A percentile compares a stretch with the other conserved stretches of the same genome.
Evolutionary conservation across 164 flowering plant genomes (phyloP).

Genomic region (Cinnamomum micranthum): DNA sequence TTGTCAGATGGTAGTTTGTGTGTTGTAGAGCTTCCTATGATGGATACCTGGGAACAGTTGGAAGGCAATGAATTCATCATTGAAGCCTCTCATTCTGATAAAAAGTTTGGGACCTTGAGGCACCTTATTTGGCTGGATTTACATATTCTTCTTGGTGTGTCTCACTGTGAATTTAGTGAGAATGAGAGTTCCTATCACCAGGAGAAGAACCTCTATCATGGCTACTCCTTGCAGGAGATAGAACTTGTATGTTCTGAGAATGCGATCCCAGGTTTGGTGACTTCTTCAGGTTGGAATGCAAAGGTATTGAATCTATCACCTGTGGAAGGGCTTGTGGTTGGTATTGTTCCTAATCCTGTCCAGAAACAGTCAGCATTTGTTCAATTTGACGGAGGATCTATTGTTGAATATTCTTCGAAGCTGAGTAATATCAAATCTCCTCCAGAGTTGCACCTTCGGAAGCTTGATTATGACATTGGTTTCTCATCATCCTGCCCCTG

Average conservation of each 20-base stretch:
- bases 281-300: slow-evolving; percentile 79
- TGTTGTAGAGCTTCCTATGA: slow-evolving; percentile 68
- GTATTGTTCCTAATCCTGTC: slow-evolving; percentile 49
- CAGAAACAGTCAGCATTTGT: slow-evolving; percentile 54
- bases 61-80: slow-evolving; percentile 69
- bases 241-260: slow-evolving; percentile 66
- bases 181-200: slow-evolving; percentile 11
- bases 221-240: slow-evolving; percentile 58
- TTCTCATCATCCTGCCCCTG: slow-evolving; percentile 72
- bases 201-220: slow-evolving; percentile 13
- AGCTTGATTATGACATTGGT: slow-evolving; percentile 24
- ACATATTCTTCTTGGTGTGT: slow-evolving; percentile 58
- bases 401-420: slow-evolving; percentile 53
- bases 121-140: slow-evolving; percentile 86
- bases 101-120: slow-evolving; percentile 35
- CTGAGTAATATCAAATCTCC: slow-evolving; percentile 25
- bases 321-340: slow-evolving; percentile 51
- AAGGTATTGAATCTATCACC: slow-evolving; percentile 27
- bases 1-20: slow-evolving; percentile 65
- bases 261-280: slow-evolving; percentile 47
- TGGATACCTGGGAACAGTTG: slow-evolving; percentile 70
- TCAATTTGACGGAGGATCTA: slow-evolving; percentile 69
- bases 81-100: slow-evolving; percentile 48
- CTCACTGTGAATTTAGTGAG: slow-evolving; percentile 34
- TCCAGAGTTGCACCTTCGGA: slow-evolving; percentile 17